A percentile compares a stretch with the other conserved stretches of the same genome.
phyloP scores from a whole-genome alignment of 495 filamentous ascomycete genomes.

The Talaromyces adpressus region DNA sequence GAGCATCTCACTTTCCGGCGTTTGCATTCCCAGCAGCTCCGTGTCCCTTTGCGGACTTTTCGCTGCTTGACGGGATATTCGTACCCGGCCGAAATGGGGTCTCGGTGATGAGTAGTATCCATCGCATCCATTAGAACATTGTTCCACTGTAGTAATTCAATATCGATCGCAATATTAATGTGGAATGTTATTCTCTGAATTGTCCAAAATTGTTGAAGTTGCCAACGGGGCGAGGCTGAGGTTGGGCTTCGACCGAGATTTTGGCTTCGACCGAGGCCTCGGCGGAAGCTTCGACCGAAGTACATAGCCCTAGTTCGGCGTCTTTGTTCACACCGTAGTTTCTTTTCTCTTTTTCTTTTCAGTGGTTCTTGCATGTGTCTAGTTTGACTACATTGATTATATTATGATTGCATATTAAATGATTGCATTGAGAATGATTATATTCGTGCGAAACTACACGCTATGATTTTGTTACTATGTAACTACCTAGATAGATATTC shows the following conservation, averaged over 20 bases:
- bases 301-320: not conserved
- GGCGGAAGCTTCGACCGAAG: not conserved
- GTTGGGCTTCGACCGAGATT: not conserved
- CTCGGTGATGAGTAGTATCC: not conserved
- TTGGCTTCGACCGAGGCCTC: not conserved
- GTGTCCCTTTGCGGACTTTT: slow-evolving; percentile 14
- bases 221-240: not conserved
- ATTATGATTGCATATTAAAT: too few species aligned
- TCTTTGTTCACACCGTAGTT: too few species aligned
- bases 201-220: not conserved
- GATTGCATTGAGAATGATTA: too few species aligned
- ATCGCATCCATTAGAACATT: not conserved
- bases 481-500: not conserved
- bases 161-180: not conserved
- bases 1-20: slow-evolving; percentile 17
- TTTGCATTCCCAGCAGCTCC: slow-evolving; percentile 18
- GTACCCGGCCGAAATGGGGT: not conserved
- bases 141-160: not conserved
- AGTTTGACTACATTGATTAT: too few species aligned
- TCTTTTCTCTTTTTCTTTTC: too few species aligned
- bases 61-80: not conserved
- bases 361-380: too few species aligned
- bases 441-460: too few species aligned
- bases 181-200: not conserved
- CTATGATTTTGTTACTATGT: not conserved